Percentiles rank a stretch among this genome's conserved stretches.
Evolutionary conservation across 345 rosid genomes (phyloP).

Genomic region (Excoecaria agallocha): DNA sequence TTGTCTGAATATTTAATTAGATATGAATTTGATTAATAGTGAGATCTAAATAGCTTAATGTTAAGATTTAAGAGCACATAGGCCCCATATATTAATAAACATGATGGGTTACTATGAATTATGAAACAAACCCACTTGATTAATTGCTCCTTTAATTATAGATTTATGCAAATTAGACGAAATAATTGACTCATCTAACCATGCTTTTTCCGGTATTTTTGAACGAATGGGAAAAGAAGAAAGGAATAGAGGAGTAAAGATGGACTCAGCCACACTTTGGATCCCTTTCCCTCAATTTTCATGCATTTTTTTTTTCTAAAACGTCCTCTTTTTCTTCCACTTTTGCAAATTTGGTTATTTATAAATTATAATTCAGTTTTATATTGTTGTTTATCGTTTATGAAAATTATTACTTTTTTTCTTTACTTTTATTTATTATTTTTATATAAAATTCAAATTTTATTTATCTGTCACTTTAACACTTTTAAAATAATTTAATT

Average conservation of each 20-base stretch:
- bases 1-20: background rate
- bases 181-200: constrained; percentile 9
- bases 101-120: background rate
- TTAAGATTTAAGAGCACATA: background rate
- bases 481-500: too few species aligned
- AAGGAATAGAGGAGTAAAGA: background rate
- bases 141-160: background rate
- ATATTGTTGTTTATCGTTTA: too few species aligned
- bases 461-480: too few species aligned
- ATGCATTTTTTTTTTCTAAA: too few species aligned
- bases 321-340: too few species aligned
- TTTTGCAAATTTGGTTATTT: too few species aligned
- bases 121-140: constrained; percentile 4
- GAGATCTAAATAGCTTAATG: background rate
- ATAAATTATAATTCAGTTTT: too few species aligned
- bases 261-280: too few species aligned
- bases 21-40: constrained; percentile 1
- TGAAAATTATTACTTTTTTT: too few species aligned
- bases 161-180: background rate
- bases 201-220: background rate
- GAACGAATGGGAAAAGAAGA: background rate
- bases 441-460: too few species aligned
- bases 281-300: constrained; percentile 10
- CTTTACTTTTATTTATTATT: too few species aligned
- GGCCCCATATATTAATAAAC: background rate